phyloP scores from a whole-genome alignment of 257 asterid species.

The Voacanga thouarsii region DNA sequence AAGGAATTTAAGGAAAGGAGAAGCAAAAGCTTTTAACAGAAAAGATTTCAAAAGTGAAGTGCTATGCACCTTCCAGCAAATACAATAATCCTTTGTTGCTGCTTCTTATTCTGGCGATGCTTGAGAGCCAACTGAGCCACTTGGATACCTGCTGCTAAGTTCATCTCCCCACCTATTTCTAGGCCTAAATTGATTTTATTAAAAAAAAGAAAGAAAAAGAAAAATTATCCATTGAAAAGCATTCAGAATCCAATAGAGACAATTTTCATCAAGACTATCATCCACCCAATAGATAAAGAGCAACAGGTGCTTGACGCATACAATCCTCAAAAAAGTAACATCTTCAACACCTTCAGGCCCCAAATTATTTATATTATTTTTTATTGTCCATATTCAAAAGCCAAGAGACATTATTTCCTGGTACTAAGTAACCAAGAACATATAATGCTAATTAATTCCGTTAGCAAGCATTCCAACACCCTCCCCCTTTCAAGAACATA shows the following conservation, averaged over 20 bases:
- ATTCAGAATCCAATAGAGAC: conserved; percentile 1
- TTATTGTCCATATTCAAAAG: not conserved
- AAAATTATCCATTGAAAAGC: not conserved
- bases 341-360: not conserved
- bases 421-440: not conserved
- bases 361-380: not conserved
- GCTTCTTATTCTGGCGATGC: conserved; percentile 99
- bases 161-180: conserved; percentile 91
- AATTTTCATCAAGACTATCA: not conserved
- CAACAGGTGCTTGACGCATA: not conserved
- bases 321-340: not conserved
- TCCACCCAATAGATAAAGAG: not conserved
- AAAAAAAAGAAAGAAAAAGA: conserved; percentile 9
- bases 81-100: conserved; percentile 91
- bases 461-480: not conserved
- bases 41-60: not conserved
- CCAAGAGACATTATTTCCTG: not conserved
- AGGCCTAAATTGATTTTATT: conserved; percentile 46
- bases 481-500: not conserved
- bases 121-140: conserved; percentile 97
- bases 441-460: not conserved
- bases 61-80: conserved; percentile 82
- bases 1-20: not conserved
- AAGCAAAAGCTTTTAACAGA: not conserved
- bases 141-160: conserved; percentile 93